Base-by-base conservation (phyloP, 2,329 filamentous ascomycete genomes). In the Trichoderma sp. region DNA sequence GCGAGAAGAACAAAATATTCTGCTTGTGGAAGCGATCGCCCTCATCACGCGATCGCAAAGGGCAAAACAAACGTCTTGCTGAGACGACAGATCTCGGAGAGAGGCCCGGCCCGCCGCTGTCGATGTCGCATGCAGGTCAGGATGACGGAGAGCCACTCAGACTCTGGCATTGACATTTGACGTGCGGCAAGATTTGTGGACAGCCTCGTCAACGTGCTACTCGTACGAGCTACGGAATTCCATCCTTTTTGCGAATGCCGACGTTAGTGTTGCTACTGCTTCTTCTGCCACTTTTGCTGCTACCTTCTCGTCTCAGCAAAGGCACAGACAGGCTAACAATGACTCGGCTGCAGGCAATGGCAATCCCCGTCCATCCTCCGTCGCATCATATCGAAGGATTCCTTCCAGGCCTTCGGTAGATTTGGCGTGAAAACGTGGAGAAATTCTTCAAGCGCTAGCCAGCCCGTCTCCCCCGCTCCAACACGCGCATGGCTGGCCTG, bases 321-420 rank as follows among this genome's bases (percentile, higher is more conserved):
- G 39, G 9, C 39, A n/a, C 39, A 43, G 28, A 24, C 28, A 28
- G 15, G 66, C 56, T 69, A 61, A 67, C 26, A 30, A 24, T 58
- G 21, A 32, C 56, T 30, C 34, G 36, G 21, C 6, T 36, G 28
- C 24, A 51, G 28, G 51, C 64, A 26, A 64, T 43, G 36, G 1
- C 36, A 43, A 36, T 51, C 36, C 34, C 62, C 51, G 65, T 47
- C 62, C 32, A 36, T 47, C n/a, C 34, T 61, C 28, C 57, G 56
- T 43, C 47, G 57, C 67, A 62, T 61, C 21, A 28, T 58, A 30
- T 58, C 53, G 11, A 34, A 30, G 64, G 64, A 43, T 18, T 67
- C 34, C 56, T 60, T 69, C 66, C 56, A 69, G 56, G 36, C 66
- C 56, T 26, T 69, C 56, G 66, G 57, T 21, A 70, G 67, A 62